Evolutionary conservation across 768 basidiomycete genomes (phyloP).

Genomic region (Lenzites betulinus): DNA sequence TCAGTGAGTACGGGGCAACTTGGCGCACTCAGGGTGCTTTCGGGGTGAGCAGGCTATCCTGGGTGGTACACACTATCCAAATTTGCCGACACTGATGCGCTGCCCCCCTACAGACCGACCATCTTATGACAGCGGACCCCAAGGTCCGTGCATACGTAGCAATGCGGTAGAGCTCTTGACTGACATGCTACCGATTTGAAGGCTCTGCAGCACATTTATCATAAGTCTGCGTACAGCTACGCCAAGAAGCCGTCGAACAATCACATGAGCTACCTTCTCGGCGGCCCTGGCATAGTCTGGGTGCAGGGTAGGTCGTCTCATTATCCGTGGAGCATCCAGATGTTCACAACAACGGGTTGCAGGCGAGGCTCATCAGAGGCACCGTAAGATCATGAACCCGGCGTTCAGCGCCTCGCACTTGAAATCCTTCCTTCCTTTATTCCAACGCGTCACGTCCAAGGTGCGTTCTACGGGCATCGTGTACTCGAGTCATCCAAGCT

Average conservation of each 20-base stretch:
- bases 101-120: neutral
- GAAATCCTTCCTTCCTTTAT: conserved; percentile 22
- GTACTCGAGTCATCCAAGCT: neutral
- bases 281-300: conserved; percentile 5
- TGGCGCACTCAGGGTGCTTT: conserved; percentile 19
- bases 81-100: too few relatives aligned
- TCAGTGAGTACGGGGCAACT: conserved; percentile 20
- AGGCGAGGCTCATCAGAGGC: conserved; percentile 23
- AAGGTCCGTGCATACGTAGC: neutral
- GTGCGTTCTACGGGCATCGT: neutral
- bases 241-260: conserved; percentile 17
- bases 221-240: conserved; percentile 31
- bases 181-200: neutral
- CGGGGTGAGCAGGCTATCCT: conserved; percentile 19
- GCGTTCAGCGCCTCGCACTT: conserved; percentile 23
- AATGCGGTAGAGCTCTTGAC: neutral
- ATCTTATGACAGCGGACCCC: conserved; percentile 13
- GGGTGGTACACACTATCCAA: neutral
- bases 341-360: neutral
- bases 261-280: neutral
- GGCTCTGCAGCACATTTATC: conserved; percentile 29
- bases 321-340: neutral
- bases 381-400: conserved; percentile 26
- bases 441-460: conserved; percentile 21
- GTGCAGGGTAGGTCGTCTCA: neutral